Evolutionary conservation across 441 rosid genomes (phyloP).

Genomic region (Aquilaria agallochum): DNA sequence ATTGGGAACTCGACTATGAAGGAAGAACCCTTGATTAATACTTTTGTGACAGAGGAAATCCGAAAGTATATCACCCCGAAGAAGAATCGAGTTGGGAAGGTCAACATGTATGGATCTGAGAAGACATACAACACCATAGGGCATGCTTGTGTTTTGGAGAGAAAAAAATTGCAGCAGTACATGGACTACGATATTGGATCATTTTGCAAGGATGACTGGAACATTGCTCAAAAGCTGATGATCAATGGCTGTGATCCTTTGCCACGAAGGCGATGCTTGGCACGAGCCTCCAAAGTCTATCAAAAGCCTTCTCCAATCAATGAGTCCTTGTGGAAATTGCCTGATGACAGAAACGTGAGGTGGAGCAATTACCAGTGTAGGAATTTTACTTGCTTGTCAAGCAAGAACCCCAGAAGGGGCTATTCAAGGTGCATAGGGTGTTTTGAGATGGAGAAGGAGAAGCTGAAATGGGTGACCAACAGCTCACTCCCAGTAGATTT

Average conservation of each 20-base stretch:
- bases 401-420: slow-evolving; percentile 67
- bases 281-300: slow-evolving; percentile 79
- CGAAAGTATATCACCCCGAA: slow-evolving; percentile 70
- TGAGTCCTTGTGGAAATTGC: slow-evolving; percentile 78
- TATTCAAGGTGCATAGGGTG: slow-evolving; percentile 72
- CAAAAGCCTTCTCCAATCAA: slow-evolving; percentile 73
- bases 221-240: slow-evolving; percentile 71
- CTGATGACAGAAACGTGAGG: slow-evolving; percentile 76
- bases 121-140: slow-evolving; percentile 68
- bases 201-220: slow-evolving; percentile 84
- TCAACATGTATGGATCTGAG: slow-evolving; percentile 67
- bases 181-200: slow-evolving; percentile 91
- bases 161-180: slow-evolving; percentile 65
- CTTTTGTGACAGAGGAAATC: slow-evolving; percentile 64
- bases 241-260: slow-evolving; percentile 75
- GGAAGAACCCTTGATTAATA: slow-evolving; percentile 71
- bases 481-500: slow-evolving; percentile 46
- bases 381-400: slow-evolving; percentile 58
- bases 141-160: slow-evolving; percentile 71
- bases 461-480: slow-evolving; percentile 58
- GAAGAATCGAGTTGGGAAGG: slow-evolving; percentile 50
- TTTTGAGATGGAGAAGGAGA: slow-evolving; percentile 91
- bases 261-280: slow-evolving; percentile 75
- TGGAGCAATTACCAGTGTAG: slow-evolving; percentile 82
- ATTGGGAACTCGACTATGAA: slow-evolving; percentile 33